These are phyloP conservation scores for Sapria himalayana DNA, from an alignment of 345 rosid genomes.

Conservation along the genomic window DNA sequence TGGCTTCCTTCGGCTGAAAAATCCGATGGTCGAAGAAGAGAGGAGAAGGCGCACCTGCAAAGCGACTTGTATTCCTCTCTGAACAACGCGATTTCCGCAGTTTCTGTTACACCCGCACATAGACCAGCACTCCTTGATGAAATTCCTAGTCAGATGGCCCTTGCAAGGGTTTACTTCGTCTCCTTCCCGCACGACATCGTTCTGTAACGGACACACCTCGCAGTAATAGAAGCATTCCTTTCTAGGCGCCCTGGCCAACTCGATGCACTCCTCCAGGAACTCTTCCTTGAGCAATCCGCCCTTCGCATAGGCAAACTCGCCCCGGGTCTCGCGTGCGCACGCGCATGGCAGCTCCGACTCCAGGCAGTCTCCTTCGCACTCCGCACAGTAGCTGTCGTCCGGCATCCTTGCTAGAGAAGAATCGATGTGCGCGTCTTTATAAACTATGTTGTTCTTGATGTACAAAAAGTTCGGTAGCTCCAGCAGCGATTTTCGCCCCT, in stretches of 20 bases:
- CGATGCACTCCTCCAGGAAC: constrained; percentile 30
- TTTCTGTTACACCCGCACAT: constrained; percentile 66
- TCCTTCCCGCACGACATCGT: constrained; percentile 13
- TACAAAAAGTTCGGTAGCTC: constrained; percentile 38
- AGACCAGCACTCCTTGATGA: constrained; percentile 82
- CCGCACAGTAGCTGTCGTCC: constrained; percentile 49
- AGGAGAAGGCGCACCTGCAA: constrained; percentile 41
- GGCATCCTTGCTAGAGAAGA: constrained; percentile 52
- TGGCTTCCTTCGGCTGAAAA: too few relatives aligned
- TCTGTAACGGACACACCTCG: constrained; percentile 54
- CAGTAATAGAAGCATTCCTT: constrained; percentile 25
- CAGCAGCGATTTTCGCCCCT: too few relatives aligned
- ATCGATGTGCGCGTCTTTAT: constrained; percentile 42
- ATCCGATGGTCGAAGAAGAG: too few relatives aligned
- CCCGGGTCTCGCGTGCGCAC: constrained; percentile 68
- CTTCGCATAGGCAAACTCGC: constrained; percentile 60
- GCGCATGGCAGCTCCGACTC: constrained; percentile 34
- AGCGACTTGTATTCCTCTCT: constrained; percentile 45
- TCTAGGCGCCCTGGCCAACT: constrained; percentile 19
- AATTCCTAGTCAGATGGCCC: constrained; percentile 64
- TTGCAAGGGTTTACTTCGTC: constrained; percentile 30
- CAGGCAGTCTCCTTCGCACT: constrained; percentile 62
- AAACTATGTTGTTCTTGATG: constrained; percentile 36
- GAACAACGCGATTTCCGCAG: constrained; percentile 71
- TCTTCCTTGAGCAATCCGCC: constrained; percentile 34